Percentiles rank a stretch among this genome's conserved stretches.
These are phyloP conservation scores for Boletellus deceptivus DNA, from an alignment of 1,284 basidiomycete genomes.

Conservation along the genomic window DNA sequence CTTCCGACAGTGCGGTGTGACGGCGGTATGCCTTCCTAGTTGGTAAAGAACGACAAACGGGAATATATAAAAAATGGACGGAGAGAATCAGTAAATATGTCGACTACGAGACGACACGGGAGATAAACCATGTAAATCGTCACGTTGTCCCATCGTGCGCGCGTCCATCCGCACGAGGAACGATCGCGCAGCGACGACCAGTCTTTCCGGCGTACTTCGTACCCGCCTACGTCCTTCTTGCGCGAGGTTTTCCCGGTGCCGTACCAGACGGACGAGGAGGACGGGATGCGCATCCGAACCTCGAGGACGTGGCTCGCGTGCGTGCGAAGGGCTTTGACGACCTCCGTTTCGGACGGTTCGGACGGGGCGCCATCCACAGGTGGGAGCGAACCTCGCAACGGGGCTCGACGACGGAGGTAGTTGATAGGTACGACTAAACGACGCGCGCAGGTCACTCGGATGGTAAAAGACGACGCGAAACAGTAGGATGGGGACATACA, in stretches of 20 bases:
- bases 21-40: slow-evolving; percentile 68
- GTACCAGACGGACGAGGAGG: slow-evolving; percentile 40
- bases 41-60: background rate
- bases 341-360: slow-evolving; percentile 42
- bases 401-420: slow-evolving; percentile 45
- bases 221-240: slow-evolving; percentile 40
- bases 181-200: slow-evolving; percentile 32
- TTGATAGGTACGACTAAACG: slow-evolving; percentile 57
- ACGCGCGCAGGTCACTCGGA: background rate
- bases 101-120: background rate
- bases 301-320: slow-evolving; percentile 49
- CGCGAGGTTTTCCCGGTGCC: slow-evolving; percentile 29
- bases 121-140: slow-evolving; percentile 66
- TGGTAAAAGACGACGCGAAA: too few species aligned
- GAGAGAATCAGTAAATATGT: background rate
- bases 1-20: slow-evolving; percentile 46
- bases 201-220: slow-evolving; percentile 58
- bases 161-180: slow-evolving; percentile 35
- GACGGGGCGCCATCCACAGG: slow-evolving; percentile 17
- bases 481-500: slow-evolving; percentile 37
- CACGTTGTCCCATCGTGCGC: slow-evolving; percentile 55
- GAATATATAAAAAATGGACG: too few species aligned
- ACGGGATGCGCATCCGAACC: slow-evolving; percentile 54
- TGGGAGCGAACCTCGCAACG: slow-evolving; percentile 28
- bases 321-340: slow-evolving; percentile 55